These are phyloP conservation scores for Besnoitia besnoiti DNA, from an alignment of 169 alveolate genomes.

Conservation along the genomic window DNA sequence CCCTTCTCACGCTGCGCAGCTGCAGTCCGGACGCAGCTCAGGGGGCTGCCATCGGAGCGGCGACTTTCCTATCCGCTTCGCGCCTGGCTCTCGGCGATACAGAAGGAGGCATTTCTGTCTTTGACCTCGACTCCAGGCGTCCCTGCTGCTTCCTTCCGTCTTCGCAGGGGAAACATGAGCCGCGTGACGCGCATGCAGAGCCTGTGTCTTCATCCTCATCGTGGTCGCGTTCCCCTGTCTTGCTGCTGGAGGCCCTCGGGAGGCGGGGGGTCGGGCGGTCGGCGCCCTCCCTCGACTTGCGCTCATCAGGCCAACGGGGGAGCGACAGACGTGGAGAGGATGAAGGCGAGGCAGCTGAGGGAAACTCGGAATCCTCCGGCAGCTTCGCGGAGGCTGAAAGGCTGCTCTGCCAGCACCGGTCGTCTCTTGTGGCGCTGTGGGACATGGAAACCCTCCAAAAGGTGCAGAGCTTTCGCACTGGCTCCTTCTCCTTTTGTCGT, in stretches of 20 bases:
- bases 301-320: too few species aligned
- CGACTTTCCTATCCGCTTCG: background rate
- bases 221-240: background rate
- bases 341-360: too few species aligned
- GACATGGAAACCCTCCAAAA: background rate
- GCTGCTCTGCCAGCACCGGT: slow-evolving; percentile 9
- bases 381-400: background rate
- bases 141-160: background rate
- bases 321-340: too few species aligned
- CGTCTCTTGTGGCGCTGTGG: background rate
- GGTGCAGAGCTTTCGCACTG: background rate
- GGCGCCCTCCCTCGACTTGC: too few species aligned
- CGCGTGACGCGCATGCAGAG: background rate
- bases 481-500: slow-evolving; percentile 12
- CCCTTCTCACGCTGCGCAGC: slow-evolving; percentile 12
- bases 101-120: background rate
- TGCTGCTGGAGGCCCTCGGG: slow-evolving; percentile 6
- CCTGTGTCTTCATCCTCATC: background rate
- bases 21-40: background rate
- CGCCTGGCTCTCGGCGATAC: background rate
- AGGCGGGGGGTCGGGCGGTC: background rate
- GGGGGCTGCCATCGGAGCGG: background rate
- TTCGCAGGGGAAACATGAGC: background rate
- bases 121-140: background rate
- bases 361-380: too few species aligned